These are phyloP conservation scores for Berberis vulgaris DNA, from an alignment of 164 flowering plant species.

Conservation along the genomic window DNA sequence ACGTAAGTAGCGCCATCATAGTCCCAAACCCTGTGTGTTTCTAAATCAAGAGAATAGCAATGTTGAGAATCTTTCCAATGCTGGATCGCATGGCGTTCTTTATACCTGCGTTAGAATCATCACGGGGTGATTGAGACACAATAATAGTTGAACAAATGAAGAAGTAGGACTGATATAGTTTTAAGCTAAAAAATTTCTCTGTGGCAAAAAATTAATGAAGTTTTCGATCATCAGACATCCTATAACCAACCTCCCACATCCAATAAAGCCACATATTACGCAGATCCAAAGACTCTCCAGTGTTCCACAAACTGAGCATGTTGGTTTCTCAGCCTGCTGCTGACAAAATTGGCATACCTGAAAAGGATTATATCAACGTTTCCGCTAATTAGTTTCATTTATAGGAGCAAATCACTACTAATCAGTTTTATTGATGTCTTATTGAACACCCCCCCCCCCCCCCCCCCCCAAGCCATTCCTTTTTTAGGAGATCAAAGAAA, in stretches of 20 bases:
- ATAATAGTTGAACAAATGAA: background rate
- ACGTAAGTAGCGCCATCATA: conserved; percentile 91
- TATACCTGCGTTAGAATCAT: conserved; percentile 43
- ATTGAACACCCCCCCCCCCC: no score
- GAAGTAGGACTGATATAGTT: background rate
- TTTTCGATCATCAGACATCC: no score
- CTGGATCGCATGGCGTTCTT: conserved; percentile 78
- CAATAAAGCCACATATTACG: conserved; percentile 91
- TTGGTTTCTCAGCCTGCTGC: conserved; percentile 69
- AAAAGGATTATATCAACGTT: conserved; percentile 1
- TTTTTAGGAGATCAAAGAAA: no score
- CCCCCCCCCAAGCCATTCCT: no score
- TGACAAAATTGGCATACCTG: conserved; percentile 88
- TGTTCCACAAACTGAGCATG: conserved; percentile 77
- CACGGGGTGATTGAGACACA: background rate
- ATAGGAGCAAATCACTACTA: no score
- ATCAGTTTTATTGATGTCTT: no score
- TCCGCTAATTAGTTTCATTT: background rate
- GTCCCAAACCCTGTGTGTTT: conserved; percentile 91
- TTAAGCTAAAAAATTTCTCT: no score
- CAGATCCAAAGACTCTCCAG: conserved; percentile 78
- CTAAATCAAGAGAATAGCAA: conserved; percentile 80
- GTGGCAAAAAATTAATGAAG: no score
- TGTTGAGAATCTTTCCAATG: conserved; percentile 85
- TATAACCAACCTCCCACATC: conserved; percentile 22